phyloP scores from a whole-genome alignment of 352 stramenopile genomes.

The Phytophthora syringae region DNA sequence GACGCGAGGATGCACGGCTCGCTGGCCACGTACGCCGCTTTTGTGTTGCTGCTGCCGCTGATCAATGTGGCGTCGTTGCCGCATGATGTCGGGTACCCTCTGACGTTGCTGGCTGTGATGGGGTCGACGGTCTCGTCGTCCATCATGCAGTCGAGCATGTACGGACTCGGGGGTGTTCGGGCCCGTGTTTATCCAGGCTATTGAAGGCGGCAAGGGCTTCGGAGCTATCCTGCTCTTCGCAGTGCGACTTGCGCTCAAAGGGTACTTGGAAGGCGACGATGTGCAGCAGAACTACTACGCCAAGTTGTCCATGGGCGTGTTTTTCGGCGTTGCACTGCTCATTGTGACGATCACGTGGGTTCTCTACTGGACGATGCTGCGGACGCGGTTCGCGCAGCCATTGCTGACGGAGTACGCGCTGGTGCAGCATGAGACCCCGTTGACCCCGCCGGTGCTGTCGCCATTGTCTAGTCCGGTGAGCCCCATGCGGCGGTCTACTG shows the following conservation, averaged over 20 bases:
- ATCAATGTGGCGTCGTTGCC: slow-evolving; percentile 66
- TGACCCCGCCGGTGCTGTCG: slow-evolving; percentile 55
- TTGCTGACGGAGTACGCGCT: slow-evolving; percentile 73
- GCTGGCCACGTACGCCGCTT: slow-evolving; percentile 57
- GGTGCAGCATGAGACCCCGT: slow-evolving; percentile 69
- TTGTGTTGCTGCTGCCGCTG: slow-evolving; percentile 63
- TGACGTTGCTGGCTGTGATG: slow-evolving; percentile 70
- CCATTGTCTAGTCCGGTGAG: slow-evolving; percentile 55
- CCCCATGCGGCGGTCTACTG: slow-evolving; percentile 16
- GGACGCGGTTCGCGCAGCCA: slow-evolving; percentile 66
- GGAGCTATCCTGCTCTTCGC: slow-evolving; percentile 76
- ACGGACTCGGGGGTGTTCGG: slow-evolving; percentile 82
- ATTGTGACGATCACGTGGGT: slow-evolving; percentile 63
- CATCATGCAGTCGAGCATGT: slow-evolving; percentile 75
- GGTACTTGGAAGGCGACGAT: slow-evolving; percentile 42
- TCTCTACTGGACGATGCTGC: slow-evolving; percentile 55
- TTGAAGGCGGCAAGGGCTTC: slow-evolving; percentile 82
- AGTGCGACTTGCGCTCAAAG: slow-evolving; percentile 67
- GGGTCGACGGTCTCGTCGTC: slow-evolving; percentile 71
- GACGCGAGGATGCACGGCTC: slow-evolving; percentile 63
- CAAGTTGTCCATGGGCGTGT: slow-evolving; percentile 64
- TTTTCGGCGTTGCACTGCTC: slow-evolving; percentile 69
- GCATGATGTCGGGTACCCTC: slow-evolving; percentile 48
- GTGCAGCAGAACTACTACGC: slow-evolving; percentile 20
- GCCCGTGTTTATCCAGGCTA: slow-evolving; percentile 75